Conservation (phyloP, 768 basidiomycete species). For the Thelephora ganbajun region DNA sequence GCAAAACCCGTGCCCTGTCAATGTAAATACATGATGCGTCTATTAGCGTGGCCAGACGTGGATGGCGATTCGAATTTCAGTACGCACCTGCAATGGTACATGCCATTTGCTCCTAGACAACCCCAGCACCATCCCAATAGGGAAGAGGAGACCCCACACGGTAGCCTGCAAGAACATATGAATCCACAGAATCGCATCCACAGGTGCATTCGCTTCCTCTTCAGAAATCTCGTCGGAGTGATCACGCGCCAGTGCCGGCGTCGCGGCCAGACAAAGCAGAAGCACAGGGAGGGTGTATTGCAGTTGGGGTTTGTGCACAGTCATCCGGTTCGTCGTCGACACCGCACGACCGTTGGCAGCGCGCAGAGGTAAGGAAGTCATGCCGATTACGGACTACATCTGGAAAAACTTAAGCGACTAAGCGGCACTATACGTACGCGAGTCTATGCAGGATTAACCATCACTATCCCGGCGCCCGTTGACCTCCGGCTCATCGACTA, state of each 20-base stretch:
- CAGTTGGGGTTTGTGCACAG: too few species aligned
- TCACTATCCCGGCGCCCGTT: too few species aligned
- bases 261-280: neutral
- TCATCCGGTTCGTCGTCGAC: too few species aligned
- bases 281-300: too few species aligned
- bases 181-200: conserved; percentile 70
- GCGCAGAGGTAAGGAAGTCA: too few species aligned
- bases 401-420: too few species aligned
- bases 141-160: conserved; percentile 83
- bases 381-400: too few species aligned
- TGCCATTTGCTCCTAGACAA: conserved; percentile 78
- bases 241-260: conserved; percentile 33
- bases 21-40: neutral
- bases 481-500: too few species aligned
- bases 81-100: conserved; percentile 68
- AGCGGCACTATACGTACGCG: too few species aligned
- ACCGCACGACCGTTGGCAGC: too few species aligned
- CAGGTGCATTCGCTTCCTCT: conserved; percentile 46
- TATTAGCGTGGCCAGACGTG: neutral
- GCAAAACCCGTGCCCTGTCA: conserved; percentile 56
- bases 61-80: neutral
- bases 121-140: conserved; percentile 69
- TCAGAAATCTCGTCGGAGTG: conserved; percentile 54
- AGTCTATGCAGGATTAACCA: too few species aligned
- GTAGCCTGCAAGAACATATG: conserved; percentile 69